Evolutionary conservation across 768 basidiomycete genomes (phyloP).

Genomic region (Suillus ampliporus): DNA sequence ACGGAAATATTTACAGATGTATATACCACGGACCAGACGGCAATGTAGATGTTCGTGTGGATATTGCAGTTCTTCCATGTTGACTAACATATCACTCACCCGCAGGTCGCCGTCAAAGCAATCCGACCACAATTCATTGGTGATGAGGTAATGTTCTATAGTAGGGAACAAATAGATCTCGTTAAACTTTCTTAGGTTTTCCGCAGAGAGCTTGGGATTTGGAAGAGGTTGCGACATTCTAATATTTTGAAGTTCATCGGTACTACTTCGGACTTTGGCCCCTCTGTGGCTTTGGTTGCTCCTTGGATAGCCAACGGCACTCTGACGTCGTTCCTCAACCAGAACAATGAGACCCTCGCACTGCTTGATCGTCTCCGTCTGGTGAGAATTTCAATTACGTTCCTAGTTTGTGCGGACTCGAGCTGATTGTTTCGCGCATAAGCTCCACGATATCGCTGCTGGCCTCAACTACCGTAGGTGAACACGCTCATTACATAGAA

Average conservation of each 20-base stretch:
- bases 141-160: background rate
- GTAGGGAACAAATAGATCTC: background rate
- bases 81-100: background rate
- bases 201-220: constrained; percentile 25
- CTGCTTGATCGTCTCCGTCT: constrained; percentile 19
- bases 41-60: too few relatives aligned
- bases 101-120: constrained; percentile 8
- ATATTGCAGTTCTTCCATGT: background rate
- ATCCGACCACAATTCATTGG: background rate
- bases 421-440: background rate
- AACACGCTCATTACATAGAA: too few relatives aligned
- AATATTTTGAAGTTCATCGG: constrained; percentile 26
- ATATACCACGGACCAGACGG: too few relatives aligned
- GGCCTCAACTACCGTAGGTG: constrained; percentile 9
- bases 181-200: constrained; percentile 14
- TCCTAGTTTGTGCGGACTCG: background rate
- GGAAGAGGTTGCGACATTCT: constrained; percentile 22
- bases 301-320: constrained; percentile 23
- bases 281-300: constrained; percentile 25
- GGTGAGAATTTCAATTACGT: constrained; percentile 17
- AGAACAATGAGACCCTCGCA: constrained; percentile 8
- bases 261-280: constrained; percentile 25
- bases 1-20: too few relatives aligned
- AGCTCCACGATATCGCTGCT: constrained; percentile 1
- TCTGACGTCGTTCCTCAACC: constrained; percentile 20